Evolutionary conservation across 2,329 filamentous ascomycete genomes (phyloP).

Genomic region (Nannizziopsis barbatae): DNA sequence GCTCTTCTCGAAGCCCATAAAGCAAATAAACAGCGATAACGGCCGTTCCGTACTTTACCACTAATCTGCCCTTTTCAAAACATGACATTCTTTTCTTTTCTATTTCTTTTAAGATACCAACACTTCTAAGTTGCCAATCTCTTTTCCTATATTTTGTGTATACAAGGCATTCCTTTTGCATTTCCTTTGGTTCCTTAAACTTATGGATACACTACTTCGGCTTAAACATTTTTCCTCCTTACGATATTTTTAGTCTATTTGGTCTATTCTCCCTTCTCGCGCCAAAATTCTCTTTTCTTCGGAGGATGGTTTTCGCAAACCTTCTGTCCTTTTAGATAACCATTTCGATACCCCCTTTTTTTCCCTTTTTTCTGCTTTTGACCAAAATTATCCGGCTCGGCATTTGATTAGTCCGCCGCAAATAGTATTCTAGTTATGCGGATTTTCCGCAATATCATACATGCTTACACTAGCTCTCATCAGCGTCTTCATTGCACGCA

Average conservation of each 20-base stretch:
- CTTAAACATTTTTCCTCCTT: constrained; percentile 9
- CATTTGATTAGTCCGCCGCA: not conserved
- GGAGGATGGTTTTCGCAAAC: constrained; percentile 2
- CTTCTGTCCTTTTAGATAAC: not conserved
- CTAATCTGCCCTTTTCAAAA: not conserved
- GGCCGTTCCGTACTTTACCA: not conserved
- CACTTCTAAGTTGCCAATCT: not conserved
- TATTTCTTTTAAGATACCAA: constrained; percentile 6
- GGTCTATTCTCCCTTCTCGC: not conserved
- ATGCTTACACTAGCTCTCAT: not conserved
- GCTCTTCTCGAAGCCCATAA: constrained; percentile 35
- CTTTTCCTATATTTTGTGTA: constrained; percentile 4
- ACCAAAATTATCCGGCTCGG: not conserved
- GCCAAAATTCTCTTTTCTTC: constrained; percentile 11
- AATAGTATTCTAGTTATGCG: not conserved
- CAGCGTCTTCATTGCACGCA: not conserved
- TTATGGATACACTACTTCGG: constrained; percentile 1
- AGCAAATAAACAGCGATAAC: constrained; percentile 15
- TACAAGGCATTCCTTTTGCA: constrained; percentile 1
- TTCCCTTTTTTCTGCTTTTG: not conserved
- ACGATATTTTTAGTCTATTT: constrained; percentile 16
- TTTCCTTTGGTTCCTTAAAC: constrained; percentile 1
- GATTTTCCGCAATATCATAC: not conserved
- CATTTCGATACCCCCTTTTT: not conserved
- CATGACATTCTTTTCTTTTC: constrained; percentile 6